Evolutionary conservation across 2,329 filamentous ascomycete genomes (phyloP).

Genomic region (Ophiosphaerella herpotricha): DNA sequence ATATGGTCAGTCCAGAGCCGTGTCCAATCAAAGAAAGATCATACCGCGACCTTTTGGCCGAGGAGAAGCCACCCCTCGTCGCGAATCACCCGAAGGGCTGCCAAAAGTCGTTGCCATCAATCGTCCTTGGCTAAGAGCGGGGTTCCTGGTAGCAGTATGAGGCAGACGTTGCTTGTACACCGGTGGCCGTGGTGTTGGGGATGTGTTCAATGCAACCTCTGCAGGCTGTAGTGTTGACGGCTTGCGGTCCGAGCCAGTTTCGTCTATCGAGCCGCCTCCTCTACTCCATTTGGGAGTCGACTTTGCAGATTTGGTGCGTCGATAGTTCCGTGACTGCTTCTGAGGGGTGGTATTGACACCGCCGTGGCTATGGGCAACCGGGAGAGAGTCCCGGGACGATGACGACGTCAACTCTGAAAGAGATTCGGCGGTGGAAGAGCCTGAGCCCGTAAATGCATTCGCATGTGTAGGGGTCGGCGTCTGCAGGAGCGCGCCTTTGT

Average conservation of each 20-base stretch:
- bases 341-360: constrained; percentile 25
- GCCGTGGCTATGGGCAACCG: constrained; percentile 27
- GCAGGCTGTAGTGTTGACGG: constrained; percentile 24
- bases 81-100: constrained; percentile 46
- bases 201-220: constrained; percentile 17
- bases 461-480: constrained; percentile 31
- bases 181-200: constrained; percentile 23
- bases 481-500: constrained; percentile 32
- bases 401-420: constrained; percentile 37
- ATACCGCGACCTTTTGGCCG: constrained; percentile 51
- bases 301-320: constrained; percentile 35
- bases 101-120: constrained; percentile 47
- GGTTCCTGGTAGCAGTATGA: constrained; percentile 18
- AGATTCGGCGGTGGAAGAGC: constrained; percentile 29
- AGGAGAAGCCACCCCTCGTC: constrained; percentile 49
- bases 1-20: constrained; percentile 22
- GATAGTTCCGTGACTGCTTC: constrained; percentile 32
- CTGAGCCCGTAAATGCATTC: constrained; percentile 30
- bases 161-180: constrained; percentile 21
- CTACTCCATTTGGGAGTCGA: constrained; percentile 37
- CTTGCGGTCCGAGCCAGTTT: constrained; percentile 32
- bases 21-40: constrained; percentile 14
- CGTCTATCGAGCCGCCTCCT: constrained; percentile 31
- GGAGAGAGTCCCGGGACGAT: constrained; percentile 36
- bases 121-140: constrained; percentile 24